These are phyloP conservation scores for Gillenia trifoliata DNA, from an alignment of 306 rosid genomes.

Conservation along the genomic window DNA sequence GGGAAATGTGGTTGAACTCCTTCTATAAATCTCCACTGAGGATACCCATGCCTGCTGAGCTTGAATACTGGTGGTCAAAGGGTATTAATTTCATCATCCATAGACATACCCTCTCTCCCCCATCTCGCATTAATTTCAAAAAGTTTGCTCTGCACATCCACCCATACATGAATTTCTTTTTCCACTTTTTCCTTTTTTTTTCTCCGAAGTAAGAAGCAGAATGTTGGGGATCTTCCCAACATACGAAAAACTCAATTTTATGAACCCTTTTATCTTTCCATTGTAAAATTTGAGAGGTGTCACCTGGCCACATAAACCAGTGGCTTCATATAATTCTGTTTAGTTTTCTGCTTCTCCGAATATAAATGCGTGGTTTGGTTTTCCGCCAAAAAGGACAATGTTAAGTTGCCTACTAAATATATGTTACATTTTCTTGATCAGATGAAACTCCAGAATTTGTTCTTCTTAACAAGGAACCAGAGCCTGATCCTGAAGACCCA, in stretches of 20 bases:
- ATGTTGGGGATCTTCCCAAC: not conserved
- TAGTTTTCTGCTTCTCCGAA: not conserved
- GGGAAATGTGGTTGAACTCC: conserved; percentile 97
- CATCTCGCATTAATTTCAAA: not conserved
- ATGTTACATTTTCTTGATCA: conserved; percentile 38
- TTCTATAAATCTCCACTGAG: conserved; percentile 90
- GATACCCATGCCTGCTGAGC: conserved; percentile 96
- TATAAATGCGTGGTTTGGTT: not conserved
- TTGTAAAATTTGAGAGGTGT: not conserved
- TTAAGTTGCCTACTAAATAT: not conserved
- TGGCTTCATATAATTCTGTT: not conserved
- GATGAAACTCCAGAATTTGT: conserved; percentile 80
- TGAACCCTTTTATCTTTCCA: not conserved
- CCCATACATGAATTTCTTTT: not conserved
- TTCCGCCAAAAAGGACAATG: conserved; percentile 1
- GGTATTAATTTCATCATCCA: conserved; percentile 29
- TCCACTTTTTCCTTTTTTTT: not conserved
- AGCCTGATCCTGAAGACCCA: conserved; percentile 87
- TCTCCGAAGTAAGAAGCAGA: not conserved
- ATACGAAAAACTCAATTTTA: not conserved
- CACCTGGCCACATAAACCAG: not conserved
- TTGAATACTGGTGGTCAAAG: conserved; percentile 83
- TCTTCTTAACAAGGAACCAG: conserved; percentile 74
- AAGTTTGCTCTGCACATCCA: not conserved
- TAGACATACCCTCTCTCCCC: not conserved